Base-by-base conservation (phyloP, 1,284 basidiomycete genomes). In the Gastroboletus turbinatus region DNA sequence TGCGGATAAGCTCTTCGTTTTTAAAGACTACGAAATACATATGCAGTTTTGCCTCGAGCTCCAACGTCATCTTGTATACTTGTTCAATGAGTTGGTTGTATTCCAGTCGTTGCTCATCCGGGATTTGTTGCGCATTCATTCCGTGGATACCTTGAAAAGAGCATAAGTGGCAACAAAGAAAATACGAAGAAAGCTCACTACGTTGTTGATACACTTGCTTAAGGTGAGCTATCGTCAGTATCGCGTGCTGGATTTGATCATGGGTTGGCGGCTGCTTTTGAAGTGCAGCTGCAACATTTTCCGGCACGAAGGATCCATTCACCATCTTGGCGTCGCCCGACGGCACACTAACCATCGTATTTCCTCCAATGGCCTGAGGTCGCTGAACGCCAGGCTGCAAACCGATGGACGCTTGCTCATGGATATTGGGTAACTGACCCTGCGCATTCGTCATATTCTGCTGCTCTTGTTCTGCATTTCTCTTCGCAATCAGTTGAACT, bases 81-180 rank as follows among this genome's bases (percentile, higher is more conserved):
- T 78, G 74, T 52, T 84, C 82, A 30, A 89, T 73, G 5, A 78
- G 45, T 23, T 64, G 64, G 49, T 76, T 79, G 63, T 80, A 88
- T 42, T 83, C 81, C 38, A 70, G 52, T 38, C 80, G 76, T 56
- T 83, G 82, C 0, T 81, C 79, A 5, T 77, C 72, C 2, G 82
- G 73, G n/a, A 88, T 63, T 11, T 75, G 76, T 27, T 72, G 63
- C 19, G 53, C 46, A 5, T 60, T 50, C 63, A 77, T 71, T 45
- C 62, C 65, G 4, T 63, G 64, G 32, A 64, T 54, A 53, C 63
- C 59, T 60, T 51, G 10, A 19, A 46, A 51, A 33, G 53, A 45
- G 39, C 5, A 44, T 63, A 33, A 60, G 65, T 35, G 52, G n/a
- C 50, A 57, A 46, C 45, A 60, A 60, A 46, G 53, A 53, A 59